phyloP scores from a whole-genome alignment of 2,329 filamentous ascomycete genomes.

The Phyllosticta citrichinensis region DNA sequence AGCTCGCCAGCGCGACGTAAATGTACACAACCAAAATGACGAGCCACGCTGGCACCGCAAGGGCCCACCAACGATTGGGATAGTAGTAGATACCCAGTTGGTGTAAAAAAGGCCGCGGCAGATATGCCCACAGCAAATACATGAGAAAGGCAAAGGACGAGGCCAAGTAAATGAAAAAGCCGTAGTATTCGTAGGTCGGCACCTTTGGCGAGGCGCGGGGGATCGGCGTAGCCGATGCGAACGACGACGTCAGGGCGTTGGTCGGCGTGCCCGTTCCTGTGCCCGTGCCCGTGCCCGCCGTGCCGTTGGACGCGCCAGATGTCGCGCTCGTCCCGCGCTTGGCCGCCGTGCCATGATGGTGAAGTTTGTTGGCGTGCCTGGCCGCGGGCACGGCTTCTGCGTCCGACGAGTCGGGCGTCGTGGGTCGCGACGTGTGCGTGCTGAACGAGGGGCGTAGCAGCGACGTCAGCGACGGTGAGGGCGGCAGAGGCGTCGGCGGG shows the following conservation, averaged over 20 bases:
- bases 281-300: conserved; percentile 4
- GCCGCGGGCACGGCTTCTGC: conserved; percentile 33
- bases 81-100: conserved; percentile 94
- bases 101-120: conserved; percentile 84
- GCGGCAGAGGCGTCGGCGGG: conserved; percentile 47
- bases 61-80: conserved; percentile 93
- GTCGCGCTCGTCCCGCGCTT: conserved; percentile 6
- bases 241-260: conserved; percentile 49
- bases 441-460: conserved; percentile 65
- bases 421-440: conserved; percentile 61
- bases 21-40: conserved; percentile 86
- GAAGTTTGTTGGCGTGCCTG: conserved; percentile 17
- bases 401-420: conserved; percentile 74
- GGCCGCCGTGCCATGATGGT: conserved; percentile 17
- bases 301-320: conserved; percentile 13
- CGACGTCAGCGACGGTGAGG: conserved; percentile 53
- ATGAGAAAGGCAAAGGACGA: conserved; percentile 69
- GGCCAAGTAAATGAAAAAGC: conserved; percentile 91
- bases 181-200: conserved; percentile 99
- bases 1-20: conserved; percentile 81
- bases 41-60: conserved; percentile 82
- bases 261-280: conserved; percentile 25
- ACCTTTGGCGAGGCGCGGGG: conserved; percentile 84
- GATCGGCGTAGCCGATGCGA: conserved; percentile 54
- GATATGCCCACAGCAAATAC: conserved; percentile 74